Percentiles rank a stretch among this genome's conserved stretches.
phyloP scores from a whole-genome alignment of 305 asterid species.

The Solanum chacoense region DNA sequence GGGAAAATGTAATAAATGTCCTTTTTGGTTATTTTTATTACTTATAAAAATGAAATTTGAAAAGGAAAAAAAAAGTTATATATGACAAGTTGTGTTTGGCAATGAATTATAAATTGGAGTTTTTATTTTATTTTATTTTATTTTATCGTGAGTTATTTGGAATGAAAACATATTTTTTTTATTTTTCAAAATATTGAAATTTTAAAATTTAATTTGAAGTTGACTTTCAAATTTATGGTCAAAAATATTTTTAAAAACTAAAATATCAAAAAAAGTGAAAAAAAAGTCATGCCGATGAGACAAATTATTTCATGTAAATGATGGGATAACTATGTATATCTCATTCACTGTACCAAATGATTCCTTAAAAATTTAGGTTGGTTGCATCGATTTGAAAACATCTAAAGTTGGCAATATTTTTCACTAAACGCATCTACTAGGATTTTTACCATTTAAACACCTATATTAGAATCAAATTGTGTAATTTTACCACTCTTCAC shows the following conservation, averaged over 20 bases:
- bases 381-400: background rate
- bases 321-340: background rate
- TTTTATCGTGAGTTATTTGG: background rate
- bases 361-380: background rate
- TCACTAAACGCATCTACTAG: background rate
- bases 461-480: background rate
- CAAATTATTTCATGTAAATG: background rate
- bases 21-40: background rate
- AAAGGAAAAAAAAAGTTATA: background rate
- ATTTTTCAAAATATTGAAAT: background rate
- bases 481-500: background rate
- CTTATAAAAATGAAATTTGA: background rate
- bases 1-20: background rate
- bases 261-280: background rate
- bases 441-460: background rate
- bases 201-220: background rate
- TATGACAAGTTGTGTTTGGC: background rate
- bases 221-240: background rate
- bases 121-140: background rate
- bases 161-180: background rate
- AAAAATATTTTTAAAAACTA: background rate
- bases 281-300: background rate
- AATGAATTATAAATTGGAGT: background rate
- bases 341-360: background rate
- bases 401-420: background rate